Base-by-base conservation (phyloP, 352 stramenopile genomes). In the Pythium pyrilobum region DNA sequence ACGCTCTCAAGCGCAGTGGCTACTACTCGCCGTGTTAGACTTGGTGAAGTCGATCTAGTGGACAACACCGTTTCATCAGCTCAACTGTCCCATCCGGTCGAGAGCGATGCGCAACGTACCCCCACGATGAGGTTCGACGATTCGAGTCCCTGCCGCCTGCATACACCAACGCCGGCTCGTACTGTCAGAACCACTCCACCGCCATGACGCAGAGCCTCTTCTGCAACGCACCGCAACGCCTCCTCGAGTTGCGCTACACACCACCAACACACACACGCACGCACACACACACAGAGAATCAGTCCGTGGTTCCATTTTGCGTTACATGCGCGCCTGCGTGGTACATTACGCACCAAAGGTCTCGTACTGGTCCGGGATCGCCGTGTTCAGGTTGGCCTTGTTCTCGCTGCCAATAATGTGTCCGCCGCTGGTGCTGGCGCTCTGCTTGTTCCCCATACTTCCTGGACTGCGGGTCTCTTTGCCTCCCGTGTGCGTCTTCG, bases 21-120 rank as follows among this genome's bases (percentile, higher is more conserved):
- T n/a, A n/a, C n/a, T n/a, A n/a, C n/a, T n/a, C n/a, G n/a, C 78
- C 60, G 64, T 79, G 50, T 92, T 92, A 50, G 73, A 88, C 43
- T 82, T 80, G 18, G 79, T 92, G 51, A 76, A 90, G 68, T 92
- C 79, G 39, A 90, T 72, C 77, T 87, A 56, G 40, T 41, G 12
- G 5, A 16, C n/a, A 41, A 18, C 18, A 6, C 45, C 25, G 13
- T 25, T 16, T 20, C 15, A 52, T 34, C 23, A 29, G 15, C 11
- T 21, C 3, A 34, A 18, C 3, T 23, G 3, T 43, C 4, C 24
- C 32, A 46, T 33, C 32, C 28, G 40, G n/a, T n/a, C n/a, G n/a
- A n/a, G n/a, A n/a, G n/a, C n/a, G n/a, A n/a, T n/a, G n/a, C n/a
- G 9, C 6, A 8, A 73, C 77, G 56, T 66, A 87, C 77, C 0